Percentiles rank a stretch among this genome's conserved stretches.
These are phyloP conservation scores for Ilex aquifolium DNA, from an alignment of 257 asterid species.

Conservation along the genomic window DNA sequence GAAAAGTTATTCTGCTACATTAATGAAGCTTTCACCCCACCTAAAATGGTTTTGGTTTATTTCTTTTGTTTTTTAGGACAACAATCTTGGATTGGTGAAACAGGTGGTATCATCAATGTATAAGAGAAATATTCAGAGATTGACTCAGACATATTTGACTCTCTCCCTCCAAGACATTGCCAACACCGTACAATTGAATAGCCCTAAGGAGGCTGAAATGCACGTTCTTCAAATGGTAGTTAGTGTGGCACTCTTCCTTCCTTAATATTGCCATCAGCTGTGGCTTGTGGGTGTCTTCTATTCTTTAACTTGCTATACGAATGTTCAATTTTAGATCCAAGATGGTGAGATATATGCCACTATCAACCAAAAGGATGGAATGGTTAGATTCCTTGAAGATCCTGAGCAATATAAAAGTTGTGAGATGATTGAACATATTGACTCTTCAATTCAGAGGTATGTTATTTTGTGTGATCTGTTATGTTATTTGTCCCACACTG, in stretches of 20 bases:
- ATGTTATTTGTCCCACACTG: not conserved
- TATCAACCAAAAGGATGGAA: constrained; percentile 97
- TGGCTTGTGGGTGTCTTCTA: too few species aligned
- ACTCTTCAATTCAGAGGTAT: constrained; percentile 87
- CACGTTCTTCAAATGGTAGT: constrained; percentile 95
- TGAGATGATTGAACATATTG: constrained; percentile 86
- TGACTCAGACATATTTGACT: constrained; percentile 93
- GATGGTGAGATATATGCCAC: constrained; percentile 92
- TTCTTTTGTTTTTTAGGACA: constrained; percentile 51
- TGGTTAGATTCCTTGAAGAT: constrained; percentile 98
- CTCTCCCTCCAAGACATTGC: constrained; percentile 98
- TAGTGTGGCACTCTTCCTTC: constrained; percentile 8
- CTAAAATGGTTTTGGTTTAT: not conserved
- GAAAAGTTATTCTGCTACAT: not conserved
- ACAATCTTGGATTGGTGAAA: constrained; percentile 89
- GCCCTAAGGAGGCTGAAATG: constrained; percentile 96
- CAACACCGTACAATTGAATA: constrained; percentile 56
- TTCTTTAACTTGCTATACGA: too few species aligned
- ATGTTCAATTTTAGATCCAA: constrained; percentile 51
- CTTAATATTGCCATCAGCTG: not conserved
- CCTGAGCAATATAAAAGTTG: constrained; percentile 94
- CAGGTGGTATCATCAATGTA: constrained; percentile 93
- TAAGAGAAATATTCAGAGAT: constrained; percentile 92
- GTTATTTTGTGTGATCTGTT: constrained; percentile 6
- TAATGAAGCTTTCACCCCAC: too few species aligned